These are phyloP conservation scores for Colletotrichum sp. DNA, from an alignment of 2,329 filamentous ascomycete species.

Conservation along the genomic window DNA sequence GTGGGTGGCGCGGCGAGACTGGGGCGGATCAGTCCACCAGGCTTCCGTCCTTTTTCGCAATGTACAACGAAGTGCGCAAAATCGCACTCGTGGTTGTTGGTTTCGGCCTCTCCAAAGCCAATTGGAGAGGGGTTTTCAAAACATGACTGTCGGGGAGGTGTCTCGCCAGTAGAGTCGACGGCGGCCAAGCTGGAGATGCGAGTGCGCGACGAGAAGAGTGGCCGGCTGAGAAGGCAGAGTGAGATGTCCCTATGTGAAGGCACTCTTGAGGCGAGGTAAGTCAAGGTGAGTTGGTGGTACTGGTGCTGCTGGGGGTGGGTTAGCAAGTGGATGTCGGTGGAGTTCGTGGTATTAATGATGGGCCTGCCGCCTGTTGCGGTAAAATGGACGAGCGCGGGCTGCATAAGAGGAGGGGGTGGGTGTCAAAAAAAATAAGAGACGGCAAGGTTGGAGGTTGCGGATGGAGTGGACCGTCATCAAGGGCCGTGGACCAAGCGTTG, in stretches of 20 bases:
- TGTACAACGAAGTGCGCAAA: neutral
- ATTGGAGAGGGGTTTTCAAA: conserved; percentile 32
- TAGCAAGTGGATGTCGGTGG: conserved; percentile 22
- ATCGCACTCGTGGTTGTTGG: neutral
- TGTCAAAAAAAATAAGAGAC: conserved; percentile 7
- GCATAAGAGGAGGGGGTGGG: conserved; percentile 15
- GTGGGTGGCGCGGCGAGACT: neutral
- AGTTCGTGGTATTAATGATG: conserved; percentile 25
- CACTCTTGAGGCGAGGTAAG: conserved; percentile 5
- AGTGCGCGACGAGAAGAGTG: neutral
- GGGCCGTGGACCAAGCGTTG: conserved; percentile 8
- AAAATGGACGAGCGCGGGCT: conserved; percentile 32
- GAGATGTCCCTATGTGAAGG: neutral
- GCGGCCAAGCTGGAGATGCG: conserved; percentile 13
- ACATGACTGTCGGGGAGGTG: conserved; percentile 31
- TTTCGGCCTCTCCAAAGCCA: conserved; percentile 33
- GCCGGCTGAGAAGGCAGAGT: conserved; percentile 3
- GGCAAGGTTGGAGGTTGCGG: conserved; percentile 21
- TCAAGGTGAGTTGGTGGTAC: conserved; percentile 1
- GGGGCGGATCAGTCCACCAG: neutral
- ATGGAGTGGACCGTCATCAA: conserved; percentile 14
- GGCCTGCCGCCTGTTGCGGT: conserved; percentile 35
- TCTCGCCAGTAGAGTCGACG: conserved; percentile 10
- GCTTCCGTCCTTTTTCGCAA: neutral
- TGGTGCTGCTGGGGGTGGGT: conserved; percentile 23